phyloP scores from a whole-genome alignment of 768 basidiomycete species.

The Tephrocybe sp. region DNA sequence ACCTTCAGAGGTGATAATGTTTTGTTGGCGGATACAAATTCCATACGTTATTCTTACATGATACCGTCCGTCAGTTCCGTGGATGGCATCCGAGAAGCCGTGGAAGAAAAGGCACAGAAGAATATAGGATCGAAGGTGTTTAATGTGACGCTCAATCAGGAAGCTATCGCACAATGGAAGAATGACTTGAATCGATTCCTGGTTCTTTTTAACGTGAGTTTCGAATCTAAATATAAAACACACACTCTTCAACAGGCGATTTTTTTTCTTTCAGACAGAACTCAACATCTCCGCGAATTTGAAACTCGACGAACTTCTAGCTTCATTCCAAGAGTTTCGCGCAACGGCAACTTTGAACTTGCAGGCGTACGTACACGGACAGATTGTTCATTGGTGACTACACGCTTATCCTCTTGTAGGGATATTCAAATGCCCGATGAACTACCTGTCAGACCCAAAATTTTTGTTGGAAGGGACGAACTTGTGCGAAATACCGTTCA shows the following conservation, averaged over 20 bases:
- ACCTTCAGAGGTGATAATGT: constrained; percentile 1
- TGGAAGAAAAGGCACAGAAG: constrained; percentile 5
- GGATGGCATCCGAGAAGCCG: background rate
- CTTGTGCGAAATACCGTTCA: background rate
- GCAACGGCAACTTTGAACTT: background rate
- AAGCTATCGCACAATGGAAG: constrained; percentile 8
- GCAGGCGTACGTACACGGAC: background rate
- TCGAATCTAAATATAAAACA: background rate
- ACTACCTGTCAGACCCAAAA: background rate
- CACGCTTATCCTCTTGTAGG: background rate
- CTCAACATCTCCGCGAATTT: constrained; percentile 8
- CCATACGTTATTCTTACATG: background rate
- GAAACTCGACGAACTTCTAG: constrained; percentile 11
- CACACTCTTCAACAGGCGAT: too few species aligned
- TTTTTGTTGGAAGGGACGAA: constrained; percentile 5
- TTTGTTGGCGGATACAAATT: background rate
- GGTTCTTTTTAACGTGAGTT: constrained; percentile 9
- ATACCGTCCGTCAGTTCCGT: background rate
- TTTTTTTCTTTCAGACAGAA: constrained; percentile 3
- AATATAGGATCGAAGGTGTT: constrained; percentile 5
- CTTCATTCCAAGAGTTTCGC: constrained; percentile 1
- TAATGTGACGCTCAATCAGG: constrained; percentile 8
- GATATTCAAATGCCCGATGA: background rate
- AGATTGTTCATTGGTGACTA: background rate
- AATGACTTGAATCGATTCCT: constrained; percentile 6